Evolutionary conservation across 257 asterid species (phyloP).

Genomic region (Salvia splendens): DNA sequence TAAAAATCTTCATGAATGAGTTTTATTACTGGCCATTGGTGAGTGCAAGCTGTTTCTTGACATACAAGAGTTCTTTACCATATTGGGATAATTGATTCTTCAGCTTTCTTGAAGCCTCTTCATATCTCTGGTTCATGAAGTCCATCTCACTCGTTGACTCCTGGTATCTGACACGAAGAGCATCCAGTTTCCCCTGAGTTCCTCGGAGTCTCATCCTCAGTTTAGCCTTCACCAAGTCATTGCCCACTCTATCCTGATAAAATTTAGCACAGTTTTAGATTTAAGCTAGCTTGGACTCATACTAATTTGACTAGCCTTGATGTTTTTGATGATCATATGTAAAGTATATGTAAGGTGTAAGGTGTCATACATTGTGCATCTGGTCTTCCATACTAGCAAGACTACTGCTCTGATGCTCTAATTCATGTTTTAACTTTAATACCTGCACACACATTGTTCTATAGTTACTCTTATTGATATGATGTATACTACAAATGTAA

Average conservation of each 20-base stretch:
- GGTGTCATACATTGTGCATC: conserved; percentile 47
- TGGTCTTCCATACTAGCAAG: conserved; percentile 45
- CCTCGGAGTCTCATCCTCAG: conserved; percentile 65
- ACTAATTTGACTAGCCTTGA: conserved; percentile 3
- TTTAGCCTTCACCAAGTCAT: conserved; percentile 50
- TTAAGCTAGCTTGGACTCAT: neutral
- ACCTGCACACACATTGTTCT: conserved; percentile 31
- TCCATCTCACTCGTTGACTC: conserved; percentile 52
- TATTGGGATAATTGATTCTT: conserved; percentile 54
- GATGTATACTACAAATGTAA: neutral
- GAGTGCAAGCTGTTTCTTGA: conserved; percentile 57
- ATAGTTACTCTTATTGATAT: neutral
- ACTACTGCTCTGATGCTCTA: conserved; percentile 45
- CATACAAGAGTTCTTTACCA: conserved; percentile 53
- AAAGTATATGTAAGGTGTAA: neutral
- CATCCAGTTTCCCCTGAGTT: conserved; percentile 63
- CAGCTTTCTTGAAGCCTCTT: conserved; percentile 53
- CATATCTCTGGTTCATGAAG: conserved; percentile 52
- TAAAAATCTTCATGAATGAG: too few relatives aligned
- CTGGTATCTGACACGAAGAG: conserved; percentile 45
- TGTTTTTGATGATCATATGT: neutral
- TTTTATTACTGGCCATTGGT: conserved; percentile 25
- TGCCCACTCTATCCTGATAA: conserved; percentile 47
- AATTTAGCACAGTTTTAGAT: conserved; percentile 5
- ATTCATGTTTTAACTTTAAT: conserved; percentile 39